Evolutionary conservation across 164 flowering plant species (phyloP).

Genomic region (Piper longum): DNA sequence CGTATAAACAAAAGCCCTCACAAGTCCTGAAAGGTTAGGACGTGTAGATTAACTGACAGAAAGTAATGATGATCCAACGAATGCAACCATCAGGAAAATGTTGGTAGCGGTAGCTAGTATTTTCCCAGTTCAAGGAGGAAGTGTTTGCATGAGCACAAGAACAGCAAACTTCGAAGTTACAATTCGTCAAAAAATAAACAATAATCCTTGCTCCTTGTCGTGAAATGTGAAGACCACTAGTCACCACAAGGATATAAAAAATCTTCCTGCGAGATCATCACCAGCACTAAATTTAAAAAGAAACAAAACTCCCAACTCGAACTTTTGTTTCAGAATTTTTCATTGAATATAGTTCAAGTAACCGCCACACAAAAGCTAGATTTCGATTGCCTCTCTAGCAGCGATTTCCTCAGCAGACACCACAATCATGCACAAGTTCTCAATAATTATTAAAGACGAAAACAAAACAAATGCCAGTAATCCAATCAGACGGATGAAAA

Average conservation of each 20-base stretch:
- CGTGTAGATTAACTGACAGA: neutral
- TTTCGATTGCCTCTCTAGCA: neutral
- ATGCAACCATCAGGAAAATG: neutral
- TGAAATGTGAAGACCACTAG: neutral
- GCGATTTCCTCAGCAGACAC: neutral
- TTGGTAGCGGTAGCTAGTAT: neutral
- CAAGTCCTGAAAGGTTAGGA: neutral
- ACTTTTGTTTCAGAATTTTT: neutral
- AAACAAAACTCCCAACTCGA: neutral
- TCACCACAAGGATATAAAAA: neutral
- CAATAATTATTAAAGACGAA: too few species aligned
- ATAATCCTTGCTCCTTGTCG: neutral
- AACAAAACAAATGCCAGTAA: neutral
- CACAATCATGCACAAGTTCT: neutral
- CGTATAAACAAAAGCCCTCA: neutral
- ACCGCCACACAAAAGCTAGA: neutral
- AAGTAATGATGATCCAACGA: too few species aligned
- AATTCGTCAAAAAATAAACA: neutral
- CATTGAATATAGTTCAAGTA: neutral
- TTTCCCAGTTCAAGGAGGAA: neutral
- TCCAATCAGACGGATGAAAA: neutral
- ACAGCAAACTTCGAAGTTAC: too few species aligned
- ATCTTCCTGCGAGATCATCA: neutral
- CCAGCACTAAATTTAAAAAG: neutral
- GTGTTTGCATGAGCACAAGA: too few species aligned